A percentile compares a stretch with the other conserved stretches of the same genome.
Conservation (phyloP, 495 filamentous ascomycete genomes). For the Hyaloscypha variabilis region DNA sequence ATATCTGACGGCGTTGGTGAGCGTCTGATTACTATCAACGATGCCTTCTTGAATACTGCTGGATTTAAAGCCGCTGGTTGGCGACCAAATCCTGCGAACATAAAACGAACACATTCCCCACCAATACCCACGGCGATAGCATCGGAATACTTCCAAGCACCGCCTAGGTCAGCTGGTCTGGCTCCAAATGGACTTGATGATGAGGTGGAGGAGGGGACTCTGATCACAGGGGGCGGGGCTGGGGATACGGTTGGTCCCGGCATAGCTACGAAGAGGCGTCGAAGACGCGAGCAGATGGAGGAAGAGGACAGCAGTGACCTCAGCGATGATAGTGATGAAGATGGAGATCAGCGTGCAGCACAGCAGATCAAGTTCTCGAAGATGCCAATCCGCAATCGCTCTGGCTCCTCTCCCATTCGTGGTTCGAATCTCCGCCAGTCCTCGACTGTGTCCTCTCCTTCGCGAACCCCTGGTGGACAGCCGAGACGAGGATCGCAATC, state of each 20-base stretch:
- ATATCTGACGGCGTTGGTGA: conserved; percentile 97
- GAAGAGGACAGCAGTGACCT: conserved; percentile 97
- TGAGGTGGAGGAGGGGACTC: conserved; percentile 80
- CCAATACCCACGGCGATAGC: conserved; percentile 90
- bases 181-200: conserved; percentile 59
- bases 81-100: conserved; percentile 72
- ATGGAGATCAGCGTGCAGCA: conserved; percentile 64
- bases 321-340: conserved; percentile 95
- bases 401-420: conserved; percentile 85
- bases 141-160: conserved; percentile 91
- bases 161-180: conserved; percentile 49
- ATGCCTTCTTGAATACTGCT: conserved; percentile 87
- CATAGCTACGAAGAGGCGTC: conserved; percentile 52
- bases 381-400: conserved; percentile 85
- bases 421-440: conserved; percentile 42
- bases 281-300: conserved; percentile 76
- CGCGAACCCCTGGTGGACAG: conserved; percentile 14
- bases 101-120: conserved; percentile 92
- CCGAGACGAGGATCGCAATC: conserved; percentile 72
- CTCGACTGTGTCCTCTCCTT: conserved; percentile 39
- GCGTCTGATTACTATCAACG: conserved; percentile 90
- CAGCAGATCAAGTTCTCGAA: conserved; percentile 95
- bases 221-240: conserved; percentile 74
- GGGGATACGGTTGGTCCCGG: conserved; percentile 73
- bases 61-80: conserved; percentile 95